Percentiles rank a stretch among this genome's conserved stretches.
phyloP scores from a whole-genome alignment of 345 rosid species.

The Moricandia arvensis region DNA sequence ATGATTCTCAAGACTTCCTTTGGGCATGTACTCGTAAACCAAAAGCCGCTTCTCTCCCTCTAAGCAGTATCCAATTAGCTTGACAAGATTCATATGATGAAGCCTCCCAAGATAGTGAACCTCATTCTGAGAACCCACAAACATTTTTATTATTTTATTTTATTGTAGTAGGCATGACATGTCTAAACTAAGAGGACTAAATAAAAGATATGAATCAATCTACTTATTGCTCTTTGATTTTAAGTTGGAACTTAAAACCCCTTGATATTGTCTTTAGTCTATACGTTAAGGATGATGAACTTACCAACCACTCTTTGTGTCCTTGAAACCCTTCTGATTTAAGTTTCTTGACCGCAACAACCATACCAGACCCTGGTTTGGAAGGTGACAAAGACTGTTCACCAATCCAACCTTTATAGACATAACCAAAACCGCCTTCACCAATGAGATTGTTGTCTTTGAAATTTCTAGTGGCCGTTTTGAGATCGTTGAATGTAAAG shows the following conservation, averaged over 20 bases:
- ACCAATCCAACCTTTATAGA: conserved; percentile 55
- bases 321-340: conserved; percentile 67
- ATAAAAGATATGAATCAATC: not conserved
- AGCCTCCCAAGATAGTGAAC: conserved; percentile 76
- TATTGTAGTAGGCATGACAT: not conserved
- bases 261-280: not conserved
- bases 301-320: conserved; percentile 81
- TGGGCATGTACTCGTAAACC: conserved; percentile 39
- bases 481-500: conserved; percentile 68
- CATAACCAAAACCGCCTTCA: conserved; percentile 83
- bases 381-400: conserved; percentile 62
- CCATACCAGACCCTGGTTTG: conserved; percentile 79
- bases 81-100: conserved; percentile 75
- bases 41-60: conserved; percentile 68
- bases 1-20: conserved; percentile 88
- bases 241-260: not conserved
- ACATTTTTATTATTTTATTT: not conserved
- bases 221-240: not conserved
- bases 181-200: no score
- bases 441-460: conserved; percentile 79
- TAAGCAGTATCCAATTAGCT: conserved; percentile 71
- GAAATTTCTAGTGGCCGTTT: conserved; percentile 83
- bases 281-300: conserved; percentile 29
- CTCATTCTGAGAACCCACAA: conserved; percentile 55
- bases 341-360: conserved; percentile 86